Evolutionary conservation across 2,329 filamentous ascomycete species (phyloP).

Genomic region (Aspergillus aculeatus): DNA sequence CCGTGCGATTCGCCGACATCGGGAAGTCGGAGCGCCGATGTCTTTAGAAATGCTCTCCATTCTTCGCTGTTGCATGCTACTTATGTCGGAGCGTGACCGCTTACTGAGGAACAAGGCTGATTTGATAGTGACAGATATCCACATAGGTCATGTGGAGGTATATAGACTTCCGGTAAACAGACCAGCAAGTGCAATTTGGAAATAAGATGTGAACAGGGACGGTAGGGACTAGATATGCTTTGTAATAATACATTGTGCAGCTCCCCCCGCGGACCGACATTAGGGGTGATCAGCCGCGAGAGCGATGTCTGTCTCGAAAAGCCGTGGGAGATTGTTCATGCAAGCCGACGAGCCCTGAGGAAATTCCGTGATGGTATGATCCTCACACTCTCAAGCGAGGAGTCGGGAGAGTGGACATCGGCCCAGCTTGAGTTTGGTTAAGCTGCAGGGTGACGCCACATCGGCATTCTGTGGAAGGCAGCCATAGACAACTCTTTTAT

Average conservation of each 20-base stretch:
- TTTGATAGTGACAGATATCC: not conserved
- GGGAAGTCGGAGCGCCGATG: slow-evolving; percentile 10
- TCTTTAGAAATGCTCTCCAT: slow-evolving; percentile 1
- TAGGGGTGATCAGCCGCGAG: not conserved
- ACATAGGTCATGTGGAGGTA: not conserved
- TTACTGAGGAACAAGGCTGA: not conserved
- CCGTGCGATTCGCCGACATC: slow-evolving; percentile 20
- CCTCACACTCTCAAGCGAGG: not conserved
- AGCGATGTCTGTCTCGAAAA: not conserved
- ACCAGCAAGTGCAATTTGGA: not conserved
- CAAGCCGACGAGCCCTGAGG: not conserved
- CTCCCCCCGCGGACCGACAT: not conserved
- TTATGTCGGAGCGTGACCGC: not conserved
- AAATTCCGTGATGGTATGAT: not conserved
- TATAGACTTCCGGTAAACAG: not conserved
- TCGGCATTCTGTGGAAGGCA: not conserved
- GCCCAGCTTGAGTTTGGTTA: not conserved
- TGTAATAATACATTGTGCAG: not conserved
- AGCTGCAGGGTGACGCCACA: not conserved
- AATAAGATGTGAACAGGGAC: not conserved
- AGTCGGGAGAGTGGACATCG: not conserved
- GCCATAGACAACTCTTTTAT: not conserved
- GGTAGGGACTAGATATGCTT: not conserved
- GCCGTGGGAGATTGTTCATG: not conserved
- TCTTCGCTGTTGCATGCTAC: not conserved